Conservation (phyloP, 192 early-diverging fungal species). For the Podila verticillata region DNA sequence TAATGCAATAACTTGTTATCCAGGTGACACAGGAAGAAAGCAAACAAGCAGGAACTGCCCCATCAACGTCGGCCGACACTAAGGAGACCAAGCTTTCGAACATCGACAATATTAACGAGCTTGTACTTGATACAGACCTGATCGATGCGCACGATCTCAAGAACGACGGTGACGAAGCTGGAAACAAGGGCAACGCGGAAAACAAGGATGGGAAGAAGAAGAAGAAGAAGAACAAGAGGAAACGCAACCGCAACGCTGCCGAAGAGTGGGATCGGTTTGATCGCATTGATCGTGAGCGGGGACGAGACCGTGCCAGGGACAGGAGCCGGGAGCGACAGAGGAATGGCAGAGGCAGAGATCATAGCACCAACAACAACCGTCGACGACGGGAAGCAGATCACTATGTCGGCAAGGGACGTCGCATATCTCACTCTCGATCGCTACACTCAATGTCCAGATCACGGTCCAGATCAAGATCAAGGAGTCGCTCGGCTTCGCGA, state of each 20-base stretch:
- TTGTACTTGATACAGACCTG: conserved; percentile 39
- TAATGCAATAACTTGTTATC: no score
- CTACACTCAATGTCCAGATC: neutral
- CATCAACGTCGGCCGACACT: no score
- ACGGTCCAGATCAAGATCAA: neutral
- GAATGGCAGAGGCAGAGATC: neutral
- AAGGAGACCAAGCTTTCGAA: conserved; percentile 8
- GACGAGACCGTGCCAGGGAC: neutral
- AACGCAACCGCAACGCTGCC: neutral
- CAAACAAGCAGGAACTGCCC: neutral
- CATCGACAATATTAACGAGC: conserved; percentile 47
- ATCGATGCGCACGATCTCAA: neutral
- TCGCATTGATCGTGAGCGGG: neutral
- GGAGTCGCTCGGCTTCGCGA: neutral
- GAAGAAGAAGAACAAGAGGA: neutral
- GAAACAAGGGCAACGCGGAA: neutral
- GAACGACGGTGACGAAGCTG: neutral
- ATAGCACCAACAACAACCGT: neutral
- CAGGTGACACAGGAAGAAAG: no score
- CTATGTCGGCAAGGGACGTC: neutral
- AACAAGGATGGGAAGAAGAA: neutral
- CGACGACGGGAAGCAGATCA: neutral
- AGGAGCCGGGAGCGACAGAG: neutral
- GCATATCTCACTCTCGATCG: neutral
- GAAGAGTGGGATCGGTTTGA: neutral